Conservation (phyloP, 108 stramenopile genomes). For the Tribonema minus region DNA sequence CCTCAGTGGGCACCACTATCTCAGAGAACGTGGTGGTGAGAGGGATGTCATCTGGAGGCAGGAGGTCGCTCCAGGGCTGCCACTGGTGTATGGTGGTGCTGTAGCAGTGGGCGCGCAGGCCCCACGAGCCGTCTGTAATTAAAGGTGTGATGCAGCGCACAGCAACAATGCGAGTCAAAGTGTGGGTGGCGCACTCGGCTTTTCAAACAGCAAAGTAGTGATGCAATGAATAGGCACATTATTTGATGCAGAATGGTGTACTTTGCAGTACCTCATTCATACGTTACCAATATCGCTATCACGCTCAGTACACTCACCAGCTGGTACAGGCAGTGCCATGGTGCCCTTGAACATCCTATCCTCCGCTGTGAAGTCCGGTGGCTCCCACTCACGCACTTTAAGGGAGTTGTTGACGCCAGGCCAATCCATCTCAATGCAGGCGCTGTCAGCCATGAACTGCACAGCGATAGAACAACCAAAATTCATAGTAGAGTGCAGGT, state of each 20-base stretch:
- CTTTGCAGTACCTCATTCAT: too few species aligned
- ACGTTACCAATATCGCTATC: too few species aligned
- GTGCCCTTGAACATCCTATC: slow-evolving; percentile 2
- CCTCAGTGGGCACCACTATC: slow-evolving; percentile 57
- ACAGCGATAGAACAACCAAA: neutral
- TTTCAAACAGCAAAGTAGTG: too few species aligned
- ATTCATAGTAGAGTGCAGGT: neutral
- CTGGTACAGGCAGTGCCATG: slow-evolving; percentile 17
- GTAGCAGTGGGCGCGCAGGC: neutral
- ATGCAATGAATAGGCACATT: too few species aligned
- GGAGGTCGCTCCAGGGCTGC: neutral
- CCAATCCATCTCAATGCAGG: slow-evolving; percentile 27
- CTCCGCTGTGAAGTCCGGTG: slow-evolving; percentile 34
- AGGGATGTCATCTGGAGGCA: neutral
- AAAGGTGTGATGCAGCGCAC: too few species aligned
- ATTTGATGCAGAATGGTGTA: too few species aligned
- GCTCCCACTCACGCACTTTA: slow-evolving; percentile 39
- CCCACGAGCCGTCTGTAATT: too few species aligned
- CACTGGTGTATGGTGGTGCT: neutral
- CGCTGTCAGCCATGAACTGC: slow-evolving; percentile 15
- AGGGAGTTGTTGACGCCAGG: slow-evolving; percentile 30
- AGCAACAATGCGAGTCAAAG: too few species aligned
- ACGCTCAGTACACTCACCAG: neutral
- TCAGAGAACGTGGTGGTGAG: neutral
- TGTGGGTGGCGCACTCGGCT: too few species aligned